Conservation (phyloP, 2,329 filamentous ascomycete species). For the Fusarium phyllophilum region DNA sequence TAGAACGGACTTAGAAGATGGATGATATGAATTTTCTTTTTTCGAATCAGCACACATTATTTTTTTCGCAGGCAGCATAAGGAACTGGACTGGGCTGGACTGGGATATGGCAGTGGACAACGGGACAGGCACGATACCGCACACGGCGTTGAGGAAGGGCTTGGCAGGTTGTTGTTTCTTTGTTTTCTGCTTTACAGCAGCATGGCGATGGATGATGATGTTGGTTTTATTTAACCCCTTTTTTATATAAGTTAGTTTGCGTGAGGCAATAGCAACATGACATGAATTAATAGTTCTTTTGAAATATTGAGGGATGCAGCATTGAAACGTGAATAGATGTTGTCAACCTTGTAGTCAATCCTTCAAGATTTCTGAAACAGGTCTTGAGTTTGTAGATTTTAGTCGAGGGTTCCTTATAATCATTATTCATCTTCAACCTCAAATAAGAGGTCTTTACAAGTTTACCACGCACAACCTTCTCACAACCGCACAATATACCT, state of each 20-base stretch:
- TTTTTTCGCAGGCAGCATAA: conserved; percentile 33
- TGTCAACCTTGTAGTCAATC: not conserved
- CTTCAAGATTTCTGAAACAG: too few species aligned
- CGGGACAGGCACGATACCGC: conserved; percentile 38
- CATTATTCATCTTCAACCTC: rapidly evolving
- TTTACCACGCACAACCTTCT: not conserved
- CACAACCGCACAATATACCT: not conserved
- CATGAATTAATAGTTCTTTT: conserved; percentile 16
- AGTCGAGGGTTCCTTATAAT: rapidly evolving
- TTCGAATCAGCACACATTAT: conserved; percentile 30
- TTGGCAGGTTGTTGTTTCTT: conserved; percentile 35
- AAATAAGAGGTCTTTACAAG: not conserved
- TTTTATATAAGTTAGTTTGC: conserved; percentile 31
- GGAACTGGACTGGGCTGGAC: conserved; percentile 36
- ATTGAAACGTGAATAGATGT: rapidly evolving
- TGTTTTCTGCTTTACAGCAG: conserved; percentile 41
- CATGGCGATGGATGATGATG: conserved; percentile 49
- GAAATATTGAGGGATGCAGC: not conserved
- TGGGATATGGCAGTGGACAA: conserved; percentile 33
- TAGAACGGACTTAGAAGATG: conserved; percentile 14
- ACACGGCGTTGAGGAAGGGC: conserved; percentile 47
- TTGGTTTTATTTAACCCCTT: conserved; percentile 24
- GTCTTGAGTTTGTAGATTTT: not conserved
- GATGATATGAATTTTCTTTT: conserved; percentile 7
- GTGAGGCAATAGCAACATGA: conserved; percentile 6